Conservation (phyloP, 2,329 filamentous ascomycete genomes). For the Diaporthe sp. region DNA sequence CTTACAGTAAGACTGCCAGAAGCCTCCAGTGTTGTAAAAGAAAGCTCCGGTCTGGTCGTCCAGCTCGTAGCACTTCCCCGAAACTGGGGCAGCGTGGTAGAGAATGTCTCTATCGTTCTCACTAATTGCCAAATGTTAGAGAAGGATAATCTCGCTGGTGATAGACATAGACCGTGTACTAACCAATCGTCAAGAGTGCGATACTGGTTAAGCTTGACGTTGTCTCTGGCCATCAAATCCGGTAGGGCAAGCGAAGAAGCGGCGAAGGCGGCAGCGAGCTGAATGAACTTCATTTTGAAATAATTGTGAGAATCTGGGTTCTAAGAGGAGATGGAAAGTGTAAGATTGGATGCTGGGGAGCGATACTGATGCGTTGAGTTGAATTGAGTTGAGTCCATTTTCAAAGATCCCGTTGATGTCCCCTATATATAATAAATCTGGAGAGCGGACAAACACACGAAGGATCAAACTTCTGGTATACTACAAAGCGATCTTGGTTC, state of each 20-base stretch:
- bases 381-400: not conserved
- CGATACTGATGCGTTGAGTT: not conserved
- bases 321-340: not conserved
- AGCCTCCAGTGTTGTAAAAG: constrained; percentile 4
- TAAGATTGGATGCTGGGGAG: not conserved
- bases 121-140: not conserved
- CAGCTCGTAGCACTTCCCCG: constrained; percentile 5
- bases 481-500: not conserved
- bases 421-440: not conserved
- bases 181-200: not conserved
- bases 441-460: not conserved
- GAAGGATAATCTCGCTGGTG: not conserved
- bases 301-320: not conserved
- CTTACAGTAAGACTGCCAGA: constrained; percentile 19
- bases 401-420: not conserved
- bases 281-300: not conserved
- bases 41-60: constrained; percentile 8
- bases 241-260: not conserved
- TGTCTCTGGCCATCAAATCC: not conserved
- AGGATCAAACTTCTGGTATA: not conserved
- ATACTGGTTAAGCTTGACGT: constrained; percentile 2
- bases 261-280: not conserved
- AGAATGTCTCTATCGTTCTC: constrained; percentile 5
- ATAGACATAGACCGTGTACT: not conserved
- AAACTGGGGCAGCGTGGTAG: constrained; percentile 2